Percentiles rank a stretch among this genome's conserved stretches.
Evolutionary conservation across 352 stramenopile species (phyloP).

Genomic region (Globisporangium nagaii): DNA sequence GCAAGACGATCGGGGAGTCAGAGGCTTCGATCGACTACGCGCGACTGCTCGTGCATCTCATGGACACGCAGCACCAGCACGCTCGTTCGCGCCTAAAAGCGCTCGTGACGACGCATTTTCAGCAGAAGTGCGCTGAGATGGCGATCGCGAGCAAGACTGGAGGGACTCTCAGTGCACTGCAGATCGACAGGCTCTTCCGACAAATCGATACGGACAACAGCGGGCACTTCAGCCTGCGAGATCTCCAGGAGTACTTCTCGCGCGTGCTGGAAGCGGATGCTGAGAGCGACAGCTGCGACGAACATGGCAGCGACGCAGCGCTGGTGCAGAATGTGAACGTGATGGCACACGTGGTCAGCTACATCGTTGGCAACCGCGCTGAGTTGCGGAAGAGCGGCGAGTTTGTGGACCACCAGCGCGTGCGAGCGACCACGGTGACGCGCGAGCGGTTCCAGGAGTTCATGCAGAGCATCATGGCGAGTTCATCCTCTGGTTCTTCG

Average conservation of each 20-base stretch:
- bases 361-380: conserved; percentile 7
- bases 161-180: not conserved
- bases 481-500: not conserved
- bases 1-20: too few species aligned
- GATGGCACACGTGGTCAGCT: conserved; percentile 10
- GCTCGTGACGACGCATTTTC: conserved; percentile 19
- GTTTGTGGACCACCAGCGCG: not conserved
- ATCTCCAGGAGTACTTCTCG: conserved; percentile 19
- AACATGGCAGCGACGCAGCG: not conserved
- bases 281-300: not conserved
- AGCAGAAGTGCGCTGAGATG: conserved; percentile 4
- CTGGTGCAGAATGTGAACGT: conserved; percentile 8
- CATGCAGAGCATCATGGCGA: not conserved
- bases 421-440: not conserved
- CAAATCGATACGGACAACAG: conserved; percentile 32
- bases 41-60: conserved; percentile 40
- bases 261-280: not conserved
- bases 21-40: conserved; percentile 34
- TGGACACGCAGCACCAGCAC: conserved; percentile 30
- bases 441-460: conserved; percentile 4
- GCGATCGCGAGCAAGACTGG: not conserved
- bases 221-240: conserved; percentile 32
- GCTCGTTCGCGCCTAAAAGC: conserved; percentile 16
- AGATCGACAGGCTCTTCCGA: conserved; percentile 23
- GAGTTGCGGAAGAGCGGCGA: not conserved